Evolutionary conservation across 2,329 filamentous ascomycete species (phyloP).

Genomic region (Stachybotrys elegans): DNA sequence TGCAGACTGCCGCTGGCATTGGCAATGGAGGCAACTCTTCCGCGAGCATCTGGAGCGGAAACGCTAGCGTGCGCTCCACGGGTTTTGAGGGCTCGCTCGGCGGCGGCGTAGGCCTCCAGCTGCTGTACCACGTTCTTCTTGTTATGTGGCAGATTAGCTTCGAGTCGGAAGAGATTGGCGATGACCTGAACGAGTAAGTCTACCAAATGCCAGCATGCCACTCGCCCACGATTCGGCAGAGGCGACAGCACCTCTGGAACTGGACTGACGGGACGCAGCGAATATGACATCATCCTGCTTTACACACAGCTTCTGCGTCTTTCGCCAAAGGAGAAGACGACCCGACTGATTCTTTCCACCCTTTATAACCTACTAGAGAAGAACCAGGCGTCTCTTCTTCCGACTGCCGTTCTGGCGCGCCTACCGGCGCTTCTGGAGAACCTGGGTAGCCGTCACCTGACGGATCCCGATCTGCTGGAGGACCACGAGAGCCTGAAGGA

Average conservation of each 20-base stretch:
- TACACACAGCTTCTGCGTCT: slow-evolving; percentile 89
- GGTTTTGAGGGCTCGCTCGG: slow-evolving; percentile 61
- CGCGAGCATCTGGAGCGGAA: slow-evolving; percentile 57
- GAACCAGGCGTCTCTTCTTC: slow-evolving; percentile 69
- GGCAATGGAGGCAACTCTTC: slow-evolving; percentile 59
- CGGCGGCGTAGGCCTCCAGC: slow-evolving; percentile 83
- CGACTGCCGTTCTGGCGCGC: slow-evolving; percentile 79
- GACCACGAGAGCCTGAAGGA: slow-evolving; percentile 57
- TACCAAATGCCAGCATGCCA: not conserved
- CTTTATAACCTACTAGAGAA: slow-evolving; percentile 75
- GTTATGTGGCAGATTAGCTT: slow-evolving; percentile 97
- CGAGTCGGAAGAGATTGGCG: slow-evolving; percentile 67
- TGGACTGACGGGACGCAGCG: slow-evolving; percentile 53
- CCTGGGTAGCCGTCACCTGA: slow-evolving; percentile 55
- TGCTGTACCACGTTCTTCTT: slow-evolving; percentile 89
- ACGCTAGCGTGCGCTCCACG: slow-evolving; percentile 46
- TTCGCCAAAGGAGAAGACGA: slow-evolving; percentile 97
- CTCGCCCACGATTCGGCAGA: not conserved
- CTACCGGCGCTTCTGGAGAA: slow-evolving; percentile 66
- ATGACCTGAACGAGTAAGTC: slow-evolving; percentile 78
- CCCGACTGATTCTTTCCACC: slow-evolving; percentile 82
- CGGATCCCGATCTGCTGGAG: slow-evolving; percentile 59
- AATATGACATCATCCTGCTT: slow-evolving; percentile 86
- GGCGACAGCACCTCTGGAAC: not conserved
- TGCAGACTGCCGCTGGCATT: slow-evolving; percentile 71